phyloP scores from a whole-genome alignment of 2,329 filamentous ascomycete genomes.

The Cephalotrichum gorgonifer region DNA sequence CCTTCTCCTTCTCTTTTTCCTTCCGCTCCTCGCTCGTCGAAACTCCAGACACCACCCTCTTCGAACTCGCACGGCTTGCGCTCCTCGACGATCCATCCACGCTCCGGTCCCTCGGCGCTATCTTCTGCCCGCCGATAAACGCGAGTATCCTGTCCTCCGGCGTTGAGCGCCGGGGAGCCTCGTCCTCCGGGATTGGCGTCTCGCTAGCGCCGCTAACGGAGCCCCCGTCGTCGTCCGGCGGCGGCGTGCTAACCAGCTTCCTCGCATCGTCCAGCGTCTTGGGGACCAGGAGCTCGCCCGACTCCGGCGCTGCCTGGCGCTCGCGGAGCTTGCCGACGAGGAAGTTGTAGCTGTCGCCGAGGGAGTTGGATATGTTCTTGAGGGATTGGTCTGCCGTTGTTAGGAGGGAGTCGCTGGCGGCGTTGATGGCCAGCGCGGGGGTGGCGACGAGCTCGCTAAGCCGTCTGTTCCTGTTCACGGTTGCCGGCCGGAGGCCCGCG shows the following conservation, averaged over 20 bases:
- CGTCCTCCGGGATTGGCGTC: constrained; percentile 30
- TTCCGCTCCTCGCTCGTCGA: background rate
- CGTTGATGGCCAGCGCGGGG: constrained; percentile 70
- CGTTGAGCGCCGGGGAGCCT: background rate
- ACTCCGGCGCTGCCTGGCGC: constrained; percentile 35
- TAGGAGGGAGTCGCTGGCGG: constrained; percentile 74
- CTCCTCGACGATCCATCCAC: constrained; percentile 34
- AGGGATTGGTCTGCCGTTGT: constrained; percentile 84
- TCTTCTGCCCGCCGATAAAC: constrained; percentile 57
- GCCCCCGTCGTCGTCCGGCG: constrained; percentile 49
- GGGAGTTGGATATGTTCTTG: constrained; percentile 81
- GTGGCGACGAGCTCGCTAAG: constrained; percentile 81
- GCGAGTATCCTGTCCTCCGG: constrained; percentile 58
- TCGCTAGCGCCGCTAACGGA: constrained; percentile 49
- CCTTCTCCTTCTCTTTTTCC: constrained; percentile 13
- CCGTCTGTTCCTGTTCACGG: constrained; percentile 54
- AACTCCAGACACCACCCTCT: constrained; percentile 19
- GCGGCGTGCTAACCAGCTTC: constrained; percentile 70
- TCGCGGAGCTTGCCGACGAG: constrained; percentile 82
- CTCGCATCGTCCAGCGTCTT: constrained; percentile 89
- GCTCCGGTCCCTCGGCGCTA: constrained; percentile 52
- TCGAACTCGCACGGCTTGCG: constrained; percentile 28
- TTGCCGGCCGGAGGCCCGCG: constrained; percentile 31
- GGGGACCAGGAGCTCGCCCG: constrained; percentile 51
- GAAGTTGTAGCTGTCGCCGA: constrained; percentile 91